A percentile compares a stretch with the other conserved stretches of the same genome.
These are phyloP conservation scores for Annulohypoxylon stygium DNA, from an alignment of 495 filamentous ascomycete species.

Conservation along the genomic window DNA sequence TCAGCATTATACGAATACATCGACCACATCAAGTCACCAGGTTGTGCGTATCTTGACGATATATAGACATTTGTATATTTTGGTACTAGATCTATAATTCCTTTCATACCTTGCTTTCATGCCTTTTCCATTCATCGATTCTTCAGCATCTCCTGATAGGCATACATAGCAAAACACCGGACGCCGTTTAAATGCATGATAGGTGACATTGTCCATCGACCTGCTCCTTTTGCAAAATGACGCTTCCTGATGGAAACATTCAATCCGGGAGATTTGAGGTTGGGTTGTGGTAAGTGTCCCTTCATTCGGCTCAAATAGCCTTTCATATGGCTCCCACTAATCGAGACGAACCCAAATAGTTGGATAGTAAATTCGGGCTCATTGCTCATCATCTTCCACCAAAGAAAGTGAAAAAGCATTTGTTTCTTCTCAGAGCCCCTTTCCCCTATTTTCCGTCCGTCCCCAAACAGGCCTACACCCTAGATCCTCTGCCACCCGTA, in stretches of 20 bases:
- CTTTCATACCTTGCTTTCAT: background rate
- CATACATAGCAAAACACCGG: slow-evolving; percentile 31
- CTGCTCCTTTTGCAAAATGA: background rate
- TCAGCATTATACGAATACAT: background rate
- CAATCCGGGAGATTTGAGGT: background rate
- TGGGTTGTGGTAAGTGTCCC: background rate
- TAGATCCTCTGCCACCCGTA: background rate
- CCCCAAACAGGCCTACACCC: too few species aligned
- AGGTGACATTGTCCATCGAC: slow-evolving; percentile 1
- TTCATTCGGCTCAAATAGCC: background rate
- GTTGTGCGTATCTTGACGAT: background rate
- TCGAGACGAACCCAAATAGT: background rate
- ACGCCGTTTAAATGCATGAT: slow-evolving; percentile 36
- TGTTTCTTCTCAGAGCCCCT: background rate
- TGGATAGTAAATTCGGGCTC: background rate
- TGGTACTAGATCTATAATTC: slow-evolving; percentile 6
- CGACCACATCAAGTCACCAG: background rate
- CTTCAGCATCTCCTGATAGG: slow-evolving; percentile 2
- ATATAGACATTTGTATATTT: background rate
- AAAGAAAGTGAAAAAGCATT: background rate
- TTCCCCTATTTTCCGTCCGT: background rate
- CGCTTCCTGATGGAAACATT: background rate
- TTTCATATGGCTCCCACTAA: background rate
- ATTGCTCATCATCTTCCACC: background rate
- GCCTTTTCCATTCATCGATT: background rate